These are phyloP conservation scores for Colletotrichum tropicicola DNA, from an alignment of 2,329 filamentous ascomycete species.

Conservation along the genomic window DNA sequence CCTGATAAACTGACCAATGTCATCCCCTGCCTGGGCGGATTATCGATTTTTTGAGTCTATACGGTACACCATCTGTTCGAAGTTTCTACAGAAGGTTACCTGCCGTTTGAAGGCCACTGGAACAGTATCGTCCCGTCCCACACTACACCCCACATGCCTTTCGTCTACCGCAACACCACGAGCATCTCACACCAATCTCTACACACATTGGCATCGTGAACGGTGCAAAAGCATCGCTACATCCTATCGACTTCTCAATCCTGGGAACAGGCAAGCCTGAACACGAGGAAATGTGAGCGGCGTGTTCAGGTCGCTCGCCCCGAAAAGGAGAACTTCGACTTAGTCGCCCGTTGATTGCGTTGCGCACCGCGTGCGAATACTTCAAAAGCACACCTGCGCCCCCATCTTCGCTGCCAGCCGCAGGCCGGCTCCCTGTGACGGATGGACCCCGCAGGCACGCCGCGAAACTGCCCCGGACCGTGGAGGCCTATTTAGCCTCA, in stretches of 20 bases:
- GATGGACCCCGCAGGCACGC: conserved; percentile 13
- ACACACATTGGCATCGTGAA: background rate
- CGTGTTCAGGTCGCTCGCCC: background rate
- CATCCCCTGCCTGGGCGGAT: no score
- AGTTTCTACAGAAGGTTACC: background rate
- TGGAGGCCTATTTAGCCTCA: conserved; percentile 10
- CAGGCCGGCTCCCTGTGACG: conserved; percentile 3
- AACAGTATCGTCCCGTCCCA: no score
- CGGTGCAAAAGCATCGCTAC: background rate
- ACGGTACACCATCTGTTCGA: background rate
- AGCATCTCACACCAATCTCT: background rate
- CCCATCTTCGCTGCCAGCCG: background rate
- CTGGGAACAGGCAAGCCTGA: background rate
- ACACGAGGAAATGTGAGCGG: background rate
- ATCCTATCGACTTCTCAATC: background rate
- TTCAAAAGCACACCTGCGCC: background rate
- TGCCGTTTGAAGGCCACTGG: background rate
- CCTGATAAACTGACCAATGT: no score
- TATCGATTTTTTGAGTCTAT: no score
- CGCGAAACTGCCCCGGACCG: background rate
- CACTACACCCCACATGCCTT: background rate
- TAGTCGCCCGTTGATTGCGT: background rate
- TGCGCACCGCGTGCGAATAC: no score
- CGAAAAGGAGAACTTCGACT: background rate
- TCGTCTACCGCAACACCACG: background rate